Conservation (phyloP, 495 filamentous ascomycete genomes). For the Podospora appendiculata region DNA sequence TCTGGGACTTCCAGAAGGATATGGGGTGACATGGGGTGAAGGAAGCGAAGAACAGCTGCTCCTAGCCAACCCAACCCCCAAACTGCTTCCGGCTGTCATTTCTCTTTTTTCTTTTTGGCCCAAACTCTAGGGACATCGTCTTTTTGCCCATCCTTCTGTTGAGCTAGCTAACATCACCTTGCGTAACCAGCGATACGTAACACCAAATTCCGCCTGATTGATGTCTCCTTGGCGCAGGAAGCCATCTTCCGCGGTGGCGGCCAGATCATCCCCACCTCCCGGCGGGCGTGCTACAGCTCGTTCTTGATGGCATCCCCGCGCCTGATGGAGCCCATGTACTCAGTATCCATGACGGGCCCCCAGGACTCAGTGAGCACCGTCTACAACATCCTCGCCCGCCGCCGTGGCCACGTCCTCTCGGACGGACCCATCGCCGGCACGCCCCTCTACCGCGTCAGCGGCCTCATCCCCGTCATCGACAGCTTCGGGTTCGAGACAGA, state of each 20-base stretch:
- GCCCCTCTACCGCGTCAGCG: conserved; percentile 84
- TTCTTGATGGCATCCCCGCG: conserved; percentile 96
- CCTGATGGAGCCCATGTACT: conserved; percentile 93
- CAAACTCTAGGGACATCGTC: background rate
- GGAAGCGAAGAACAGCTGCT: background rate
- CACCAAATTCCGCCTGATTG: conserved; percentile 89
- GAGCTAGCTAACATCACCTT: too few species aligned
- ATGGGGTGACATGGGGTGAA: too few species aligned
- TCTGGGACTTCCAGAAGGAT: too few species aligned
- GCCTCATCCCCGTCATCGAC: conserved; percentile 92
- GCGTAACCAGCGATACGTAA: conserved; percentile 73
- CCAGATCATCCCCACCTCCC: conserved; percentile 92
- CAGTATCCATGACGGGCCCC: conserved; percentile 84
- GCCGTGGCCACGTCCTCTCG: conserved; percentile 84
- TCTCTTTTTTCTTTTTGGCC: background rate
- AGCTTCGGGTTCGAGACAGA: conserved; percentile 97
- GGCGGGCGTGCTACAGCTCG: conserved; percentile 84
- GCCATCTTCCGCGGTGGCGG: conserved; percentile 91
- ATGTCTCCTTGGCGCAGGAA: conserved; percentile 77
- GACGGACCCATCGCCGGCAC: conserved; percentile 94
- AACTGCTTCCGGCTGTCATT: too few species aligned
- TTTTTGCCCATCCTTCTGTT: background rate
- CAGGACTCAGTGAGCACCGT: conserved; percentile 81
- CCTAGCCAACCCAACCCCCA: too few species aligned
- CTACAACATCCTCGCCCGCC: conserved; percentile 84